Evolutionary conservation across 1,139 yeast species (phyloP), one percentile per base, ranked within the genome.

Genomic region (Debaryomyces nepalensis): DNA sequence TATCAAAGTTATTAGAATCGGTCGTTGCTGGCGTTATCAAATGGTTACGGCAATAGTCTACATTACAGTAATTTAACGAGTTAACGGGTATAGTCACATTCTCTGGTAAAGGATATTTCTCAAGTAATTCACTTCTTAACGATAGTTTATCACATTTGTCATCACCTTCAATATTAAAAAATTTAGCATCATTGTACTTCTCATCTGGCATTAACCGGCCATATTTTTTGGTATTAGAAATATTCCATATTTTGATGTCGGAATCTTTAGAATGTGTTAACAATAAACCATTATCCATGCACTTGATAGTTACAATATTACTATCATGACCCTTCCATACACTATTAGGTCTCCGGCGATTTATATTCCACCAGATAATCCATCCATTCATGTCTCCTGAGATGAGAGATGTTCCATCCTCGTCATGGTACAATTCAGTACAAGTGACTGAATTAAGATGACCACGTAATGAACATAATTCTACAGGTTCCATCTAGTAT

Each of bases 201-300:
- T 26, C 11, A 30, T 19, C 21, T n/a, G 41, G 42, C 20, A 37
- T 19, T 4, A n/a, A 16, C 12, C 26, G 16, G 27, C 35, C 39
- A 19, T 27, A 37, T 3, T 18, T 23, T n/a, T 31, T 30, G 19
- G 33, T 37, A 21, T 29, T 21, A 2, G 16, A n/a, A 4, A 73
- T 39, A 26, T 63, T 53, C 86, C 86, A 81, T 10, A 81, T 57
- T 38, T 70, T 70, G 6, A 79, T 55, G 12, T 63, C 61, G 1
- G 81, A 73, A 52, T 82, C 87, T 47, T 79, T 66, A 0, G 81
- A 78, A 52, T 82, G 87, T 1, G 82, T 76, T 22, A 81, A 43
- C 0, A 79, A 32, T 31, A 61, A 51, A 8, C 73, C 64, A 47
- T 66, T 27, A 7, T 52, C 49, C 3, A 75, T 50, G 43, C 70